A percentile compares a stretch with the other conserved stretches of the same genome.
Conservation (phyloP, 306 rosid genomes). For the Quercus aquifolioides region DNA sequence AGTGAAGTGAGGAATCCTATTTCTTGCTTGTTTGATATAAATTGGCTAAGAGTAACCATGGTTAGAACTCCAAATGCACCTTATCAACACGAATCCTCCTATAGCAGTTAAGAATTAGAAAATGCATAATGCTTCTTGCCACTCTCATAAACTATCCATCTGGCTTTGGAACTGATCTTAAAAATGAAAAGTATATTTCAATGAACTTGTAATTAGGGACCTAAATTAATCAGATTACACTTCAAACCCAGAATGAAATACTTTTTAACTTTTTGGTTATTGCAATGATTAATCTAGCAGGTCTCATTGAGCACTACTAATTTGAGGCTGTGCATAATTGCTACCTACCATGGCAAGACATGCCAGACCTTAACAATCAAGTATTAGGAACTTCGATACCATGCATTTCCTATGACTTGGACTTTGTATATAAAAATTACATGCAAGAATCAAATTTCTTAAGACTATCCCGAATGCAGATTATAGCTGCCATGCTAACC, state of each 20-base stretch:
- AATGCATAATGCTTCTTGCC: too few species aligned
- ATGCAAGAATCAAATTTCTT: not conserved
- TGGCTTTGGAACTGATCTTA: too few species aligned
- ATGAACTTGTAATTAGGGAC: not conserved
- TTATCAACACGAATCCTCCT: too few species aligned
- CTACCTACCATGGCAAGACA: not conserved
- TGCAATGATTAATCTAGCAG: not conserved
- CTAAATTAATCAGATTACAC: not conserved
- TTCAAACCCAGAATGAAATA: not conserved
- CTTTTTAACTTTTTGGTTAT: not conserved
- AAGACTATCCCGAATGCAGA: not conserved
- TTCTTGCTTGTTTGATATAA: too few species aligned
- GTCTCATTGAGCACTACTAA: not conserved
- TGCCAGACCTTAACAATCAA: not conserved
- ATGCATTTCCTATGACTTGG: not conserved
- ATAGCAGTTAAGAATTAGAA: too few species aligned
- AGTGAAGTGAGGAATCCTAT: too few species aligned
- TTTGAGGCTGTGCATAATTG: not conserved
- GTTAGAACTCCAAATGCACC: too few species aligned
- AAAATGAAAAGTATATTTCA: too few species aligned
- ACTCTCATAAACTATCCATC: too few species aligned
- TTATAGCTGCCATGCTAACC: not conserved
- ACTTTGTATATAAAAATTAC: not conserved
- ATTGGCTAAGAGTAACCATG: too few species aligned
- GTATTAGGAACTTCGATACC: not conserved